Base-by-base conservation (phyloP, 495 filamentous ascomycete genomes). In the Penicillium soppii region DNA sequence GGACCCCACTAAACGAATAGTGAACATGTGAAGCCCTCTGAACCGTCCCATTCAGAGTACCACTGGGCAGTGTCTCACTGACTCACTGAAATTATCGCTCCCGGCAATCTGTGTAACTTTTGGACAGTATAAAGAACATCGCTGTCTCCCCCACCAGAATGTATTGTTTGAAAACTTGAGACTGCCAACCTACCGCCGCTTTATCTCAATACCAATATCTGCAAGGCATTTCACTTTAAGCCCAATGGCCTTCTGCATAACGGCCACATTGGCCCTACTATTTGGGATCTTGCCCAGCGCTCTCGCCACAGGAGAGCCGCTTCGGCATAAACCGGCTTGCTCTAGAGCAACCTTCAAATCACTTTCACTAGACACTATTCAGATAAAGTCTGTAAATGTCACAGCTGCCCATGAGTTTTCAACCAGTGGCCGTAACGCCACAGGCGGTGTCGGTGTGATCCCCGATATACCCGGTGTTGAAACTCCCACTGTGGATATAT, bases 401-500 rank as follows among this genome's bases (percentile, higher is more conserved):
- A 47, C 43, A 12, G 20, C 43, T 13, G n/a, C n/a, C n/a, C 51
- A 42, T 13, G 26, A 21, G 13, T 19, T 42, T 47, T 53, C 43
- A n/a, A 53, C 51, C 12, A 53, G 43, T 22, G 51, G 51, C 26
- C 43, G 43, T n/a, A 53, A 47, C n/a, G 51, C 43, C 15, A 53
- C 51, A n/a, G 51, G 51, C 2, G 51, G 51, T 36, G 43, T 37
- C 0, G 51, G 51, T n/a, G 29, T 47, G 2, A 42, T 53, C 35
- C 43, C 43, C 10, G 43, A 47, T 17, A 26, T 47, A 4, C 37
- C 51, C 5, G 43, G 43, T 2, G 41, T 29, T 20, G 33, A 36
- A 2, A 38, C 43, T 23, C 20, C 43, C 8, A 43, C 36, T 1
- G 26, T 47, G 26, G 43, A 47, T 19, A 36, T 76, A 50, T 80